Conservation (phyloP, 2,329 filamentous ascomycete species). For the Teratosphaeria destructans region DNA sequence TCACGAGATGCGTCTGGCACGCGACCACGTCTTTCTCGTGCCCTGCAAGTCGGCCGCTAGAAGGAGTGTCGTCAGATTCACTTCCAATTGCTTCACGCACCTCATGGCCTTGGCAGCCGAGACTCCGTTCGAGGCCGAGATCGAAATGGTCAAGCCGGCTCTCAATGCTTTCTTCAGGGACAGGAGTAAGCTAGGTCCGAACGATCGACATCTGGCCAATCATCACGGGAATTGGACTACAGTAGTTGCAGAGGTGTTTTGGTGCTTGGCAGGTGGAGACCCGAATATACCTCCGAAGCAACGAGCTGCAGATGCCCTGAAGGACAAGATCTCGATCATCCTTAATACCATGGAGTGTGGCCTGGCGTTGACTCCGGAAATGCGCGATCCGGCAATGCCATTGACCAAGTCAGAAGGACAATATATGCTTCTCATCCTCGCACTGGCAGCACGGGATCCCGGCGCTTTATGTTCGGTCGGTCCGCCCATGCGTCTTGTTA, state of each 20-base stretch:
- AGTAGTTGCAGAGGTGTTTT: slow-evolving; percentile 30
- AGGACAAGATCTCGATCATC: slow-evolving; percentile 34
- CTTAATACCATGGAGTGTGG: slow-evolving; percentile 32
- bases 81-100: slow-evolving; percentile 31
- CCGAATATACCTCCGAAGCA: slow-evolving; percentile 30
- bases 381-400: slow-evolving; percentile 13
- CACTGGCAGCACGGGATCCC: slow-evolving; percentile 31
- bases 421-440: slow-evolving; percentile 30
- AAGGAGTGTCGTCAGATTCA: slow-evolving; percentile 28
- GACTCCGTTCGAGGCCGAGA: slow-evolving; percentile 21
- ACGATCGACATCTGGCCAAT: slow-evolving; percentile 11
- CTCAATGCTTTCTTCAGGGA: slow-evolving; percentile 26
- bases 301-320: slow-evolving; percentile 31
- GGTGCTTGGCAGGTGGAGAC: slow-evolving; percentile 33
- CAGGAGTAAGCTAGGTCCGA: slow-evolving; percentile 16
- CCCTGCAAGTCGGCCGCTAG: slow-evolving; percentile 21
- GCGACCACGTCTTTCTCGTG: slow-evolving; percentile 32
- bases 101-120: slow-evolving; percentile 28
- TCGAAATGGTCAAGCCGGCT: slow-evolving; percentile 23
- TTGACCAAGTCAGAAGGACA: slow-evolving; percentile 31
- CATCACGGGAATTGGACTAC: slow-evolving; percentile 27
- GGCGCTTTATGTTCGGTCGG: slow-evolving; percentile 30
- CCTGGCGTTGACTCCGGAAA: slow-evolving; percentile 24
- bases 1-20: slow-evolving; percentile 34
- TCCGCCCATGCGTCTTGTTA: slow-evolving; percentile 17